Evolutionary conservation across 2,329 filamentous ascomycete genomes (phyloP).

Genomic region (Penicillium occitanis): DNA sequence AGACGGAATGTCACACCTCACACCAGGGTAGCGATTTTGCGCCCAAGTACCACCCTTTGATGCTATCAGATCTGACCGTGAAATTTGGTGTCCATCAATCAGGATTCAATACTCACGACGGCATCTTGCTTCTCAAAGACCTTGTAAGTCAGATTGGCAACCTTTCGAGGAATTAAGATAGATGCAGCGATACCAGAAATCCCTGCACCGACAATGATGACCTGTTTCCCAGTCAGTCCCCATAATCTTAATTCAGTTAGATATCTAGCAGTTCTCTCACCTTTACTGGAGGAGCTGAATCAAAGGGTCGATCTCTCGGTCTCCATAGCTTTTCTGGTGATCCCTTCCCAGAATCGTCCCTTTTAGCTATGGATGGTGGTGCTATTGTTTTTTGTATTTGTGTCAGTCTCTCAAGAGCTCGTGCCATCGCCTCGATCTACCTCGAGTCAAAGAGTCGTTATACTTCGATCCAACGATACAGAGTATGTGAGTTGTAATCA

Average conservation of each 20-base stretch:
- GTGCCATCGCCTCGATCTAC: slow-evolving; percentile 11
- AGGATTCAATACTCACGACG: slow-evolving; percentile 13
- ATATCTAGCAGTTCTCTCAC: slow-evolving; percentile 11
- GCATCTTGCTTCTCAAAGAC: slow-evolving; percentile 21
- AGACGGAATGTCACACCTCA: slow-evolving; percentile 18
- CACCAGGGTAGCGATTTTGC: slow-evolving; percentile 23
- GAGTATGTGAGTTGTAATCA: background rate
- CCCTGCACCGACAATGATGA: slow-evolving; percentile 21
- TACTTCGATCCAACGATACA: background rate
- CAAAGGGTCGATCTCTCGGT: slow-evolving; percentile 20
- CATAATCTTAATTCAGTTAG: background rate
- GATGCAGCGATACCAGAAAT: slow-evolving; percentile 20
- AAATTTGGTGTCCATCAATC: background rate
- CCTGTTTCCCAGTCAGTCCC: slow-evolving; percentile 4
- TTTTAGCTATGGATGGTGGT: background rate
- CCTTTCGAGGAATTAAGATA: slow-evolving; percentile 21
- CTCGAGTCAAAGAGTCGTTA: background rate
- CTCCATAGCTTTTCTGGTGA: slow-evolving; percentile 16
- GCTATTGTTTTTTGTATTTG: slow-evolving; percentile 20
- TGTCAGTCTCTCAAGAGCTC: slow-evolving; percentile 18
- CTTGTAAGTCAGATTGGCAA: slow-evolving; percentile 21
- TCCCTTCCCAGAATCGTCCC: background rate
- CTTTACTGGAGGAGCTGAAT: slow-evolving; percentile 21
- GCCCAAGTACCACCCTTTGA: slow-evolving; percentile 23
- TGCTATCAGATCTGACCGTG: background rate